Base-by-base conservation (phyloP, 345 rosid genomes). In the Ceriops tagal region DNA sequence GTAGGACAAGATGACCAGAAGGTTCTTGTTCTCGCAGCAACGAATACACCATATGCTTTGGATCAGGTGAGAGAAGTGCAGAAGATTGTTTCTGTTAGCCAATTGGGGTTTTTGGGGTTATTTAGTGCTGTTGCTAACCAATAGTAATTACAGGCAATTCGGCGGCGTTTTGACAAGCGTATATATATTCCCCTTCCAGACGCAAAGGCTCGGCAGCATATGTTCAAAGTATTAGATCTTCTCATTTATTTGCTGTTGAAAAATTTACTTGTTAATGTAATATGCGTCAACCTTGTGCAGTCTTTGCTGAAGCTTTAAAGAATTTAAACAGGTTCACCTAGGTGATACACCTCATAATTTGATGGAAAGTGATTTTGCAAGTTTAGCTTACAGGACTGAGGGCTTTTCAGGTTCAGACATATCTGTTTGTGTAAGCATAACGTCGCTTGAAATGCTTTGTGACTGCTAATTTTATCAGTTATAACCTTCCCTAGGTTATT, bases 391-490 rank as follows among this genome's bases (percentile, higher is more conserved):
- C 71, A 87, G 26, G 80, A 88, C 97, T 1, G 96, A 92, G 68
- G 97, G 98, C 34, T 92, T 90, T 77, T 92, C 98, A 37, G 98
- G 98, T 78, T 92, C 98, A 73, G 98, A 92, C 82, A 80, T 92
- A 59, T 43, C 98, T 58, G 98, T 92, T 78, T 92, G 97, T 83
- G 98, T 92, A 85, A 75, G 98, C 78, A 24, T 26, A 13, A 55
- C 22, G 15, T 4, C 30, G 3, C 27, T 15, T 22, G 59, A 55
- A 43, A 43, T 43, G 49, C 49, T 43, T 43, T 43, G 16, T 43
- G 9, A 55, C 30, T 55, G 59, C 9, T 55, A 55, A 21, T 55
- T 22, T 24, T 55, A 5, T 55, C 30, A 22, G 18, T 22, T 55
- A 8, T 55, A 24, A 1, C 16, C 57, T 5, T 55, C 26, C 21